A percentile compares a stretch with the other conserved stretches of the same genome.
Evolutionary conservation across 2,329 filamentous ascomycete genomes (phyloP).

Genomic region (Clonostachys sp.): DNA sequence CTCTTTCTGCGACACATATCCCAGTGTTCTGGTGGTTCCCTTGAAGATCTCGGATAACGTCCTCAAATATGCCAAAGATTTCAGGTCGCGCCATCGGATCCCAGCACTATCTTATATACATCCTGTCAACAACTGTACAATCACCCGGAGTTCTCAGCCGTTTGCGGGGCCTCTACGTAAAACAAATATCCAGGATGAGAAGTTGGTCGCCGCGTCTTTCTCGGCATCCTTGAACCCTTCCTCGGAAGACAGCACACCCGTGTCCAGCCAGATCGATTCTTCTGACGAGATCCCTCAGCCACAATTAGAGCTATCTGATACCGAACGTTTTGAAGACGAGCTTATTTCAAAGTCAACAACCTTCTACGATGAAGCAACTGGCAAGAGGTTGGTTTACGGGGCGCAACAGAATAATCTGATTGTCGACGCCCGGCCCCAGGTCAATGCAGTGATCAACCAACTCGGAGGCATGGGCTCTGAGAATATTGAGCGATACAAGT

Average conservation of each 20-base stretch:
- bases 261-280: conserved; percentile 46
- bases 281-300: conserved; percentile 18
- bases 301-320: conserved; percentile 51
- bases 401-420: conserved; percentile 93
- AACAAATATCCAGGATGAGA: conserved; percentile 92
- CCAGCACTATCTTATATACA: conserved; percentile 93
- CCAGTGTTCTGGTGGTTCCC: conserved; percentile 78
- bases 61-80: conserved; percentile 85
- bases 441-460: conserved; percentile 94
- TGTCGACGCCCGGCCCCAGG: conserved; percentile 87
- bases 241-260: conserved; percentile 25
- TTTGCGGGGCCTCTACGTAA: conserved; percentile 81
- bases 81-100: conserved; percentile 84
- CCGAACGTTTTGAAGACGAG: conserved; percentile 66
- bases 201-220: conserved; percentile 88
- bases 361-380: conserved; percentile 53
- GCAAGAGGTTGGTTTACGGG: conserved; percentile 71
- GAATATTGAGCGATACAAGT: conserved; percentile 96
- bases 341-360: conserved; percentile 39
- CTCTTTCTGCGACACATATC: conserved; percentile 88
- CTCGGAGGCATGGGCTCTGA: conserved; percentile 90
- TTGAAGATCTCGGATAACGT: conserved; percentile 93
- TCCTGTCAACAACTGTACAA: conserved; percentile 92
- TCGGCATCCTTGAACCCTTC: conserved; percentile 29
- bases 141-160: conserved; percentile 91